Base-by-base conservation (phyloP, 192 early-diverging fungal genomes). In the Mortierella claussenii region DNA sequence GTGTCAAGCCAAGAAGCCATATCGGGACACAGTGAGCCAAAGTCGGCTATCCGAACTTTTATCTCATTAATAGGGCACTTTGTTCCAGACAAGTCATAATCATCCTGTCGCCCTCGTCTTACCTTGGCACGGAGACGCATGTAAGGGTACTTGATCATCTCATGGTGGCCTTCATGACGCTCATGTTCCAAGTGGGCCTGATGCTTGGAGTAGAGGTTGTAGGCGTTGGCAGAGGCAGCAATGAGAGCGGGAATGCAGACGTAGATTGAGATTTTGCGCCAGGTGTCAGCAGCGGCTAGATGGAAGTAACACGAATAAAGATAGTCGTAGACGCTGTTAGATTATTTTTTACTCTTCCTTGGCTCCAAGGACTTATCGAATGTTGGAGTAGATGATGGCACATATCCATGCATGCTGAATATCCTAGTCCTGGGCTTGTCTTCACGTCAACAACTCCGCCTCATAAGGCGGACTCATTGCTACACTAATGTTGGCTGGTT, bases 221-320 rank as follows among this genome's bases (percentile, higher is more conserved):
- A 60, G 42, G 81, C 70, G 63, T 82, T 82, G 45, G 65, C 69
- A 36, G 70, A 46, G 54, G 76, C 46, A 20, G 65, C 43, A 36
- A 79, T 12, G 51, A 82, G 18, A 24, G 70, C 66, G 31, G 78
- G 67, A 34, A 69, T 56, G 64, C 66, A 69, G 51, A 75, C 70
- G 42, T 75, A 79, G 53, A 82, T 60, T 21, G 81, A 74, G 13
- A 82, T 67, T 51, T 82, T 82, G 62, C 68, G 78, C 81, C 81
- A 82, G 58, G 68, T 63, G 54, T 75, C 53, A 21, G 76, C 61
- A 55, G 76, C 68, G 34, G 52, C 81, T 82, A 57, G 31, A 53
- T 21, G 20, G 2, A 40, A 40, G 37, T 24, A 54, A 4, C 13
- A 15, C 10, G 10, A 36, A 37, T 33, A 55, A 37, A 55, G 34